These are phyloP conservation scores for Porpolomopsis calyptriformis DNA, from an alignment of 768 basidiomycete species.

Conservation along the genomic window DNA sequence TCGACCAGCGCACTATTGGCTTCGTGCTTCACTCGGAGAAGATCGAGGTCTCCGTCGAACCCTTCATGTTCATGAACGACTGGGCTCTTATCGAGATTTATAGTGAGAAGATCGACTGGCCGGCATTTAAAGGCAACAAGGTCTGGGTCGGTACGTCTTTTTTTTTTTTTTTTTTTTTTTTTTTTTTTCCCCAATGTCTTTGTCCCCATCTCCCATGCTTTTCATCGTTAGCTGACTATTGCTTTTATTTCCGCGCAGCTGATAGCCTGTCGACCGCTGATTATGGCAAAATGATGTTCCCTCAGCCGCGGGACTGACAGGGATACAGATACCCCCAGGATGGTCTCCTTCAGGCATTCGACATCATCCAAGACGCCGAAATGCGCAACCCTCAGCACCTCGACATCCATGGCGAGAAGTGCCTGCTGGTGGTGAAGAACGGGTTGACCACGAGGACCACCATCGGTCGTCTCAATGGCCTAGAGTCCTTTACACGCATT, in stretches of 20 bases:
- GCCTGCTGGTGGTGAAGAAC: slow-evolving; percentile 25
- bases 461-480: slow-evolving; percentile 20
- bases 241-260: slow-evolving; percentile 12
- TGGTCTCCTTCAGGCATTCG: slow-evolving; percentile 18
- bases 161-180: background rate
- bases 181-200: background rate
- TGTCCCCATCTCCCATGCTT: background rate
- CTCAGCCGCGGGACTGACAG: slow-evolving; percentile 12
- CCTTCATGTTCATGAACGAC: too few relatives aligned
- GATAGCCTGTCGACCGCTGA: slow-evolving; percentile 14
- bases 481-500: slow-evolving; percentile 19
- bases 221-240: background rate
- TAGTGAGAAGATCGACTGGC: too few relatives aligned
- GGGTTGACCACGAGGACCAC: slow-evolving; percentile 23
- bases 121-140: too few relatives aligned
- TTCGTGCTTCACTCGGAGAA: too few relatives aligned
- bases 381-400: slow-evolving; percentile 19
- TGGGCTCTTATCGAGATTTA: too few relatives aligned
- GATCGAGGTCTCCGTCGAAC: too few relatives aligned
- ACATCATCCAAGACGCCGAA: slow-evolving; percentile 18
- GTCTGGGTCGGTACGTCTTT: too few relatives aligned
- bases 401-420: slow-evolving; percentile 17
- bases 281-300: slow-evolving; percentile 18
- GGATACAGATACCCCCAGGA: slow-evolving; percentile 16
- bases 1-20: too few relatives aligned